These are phyloP conservation scores for Vicia villosa DNA, from an alignment of 306 rosid species.

Conservation along the genomic window DNA sequence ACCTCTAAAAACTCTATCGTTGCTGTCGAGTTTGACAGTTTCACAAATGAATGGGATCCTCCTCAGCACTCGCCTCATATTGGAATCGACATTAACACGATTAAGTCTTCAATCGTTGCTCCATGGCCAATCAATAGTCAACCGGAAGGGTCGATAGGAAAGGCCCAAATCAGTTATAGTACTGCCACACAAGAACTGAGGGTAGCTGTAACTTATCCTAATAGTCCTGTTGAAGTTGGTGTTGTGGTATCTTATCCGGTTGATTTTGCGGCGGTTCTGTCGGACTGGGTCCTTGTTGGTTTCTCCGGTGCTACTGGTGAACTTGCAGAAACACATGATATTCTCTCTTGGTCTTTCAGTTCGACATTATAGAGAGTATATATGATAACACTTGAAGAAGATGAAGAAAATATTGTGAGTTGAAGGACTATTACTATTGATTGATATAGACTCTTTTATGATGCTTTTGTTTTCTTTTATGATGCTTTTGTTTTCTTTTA, in stretches of 20 bases:
- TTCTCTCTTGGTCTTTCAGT: slow-evolving; percentile 40
- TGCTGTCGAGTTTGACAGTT: slow-evolving; percentile 49
- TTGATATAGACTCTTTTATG: too few species aligned
- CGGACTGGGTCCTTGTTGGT: slow-evolving; percentile 28
- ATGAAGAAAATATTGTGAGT: too few species aligned
- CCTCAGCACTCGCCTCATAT: slow-evolving; percentile 26
- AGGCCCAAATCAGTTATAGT: slow-evolving; percentile 33
- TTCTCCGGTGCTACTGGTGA: slow-evolving; percentile 42
- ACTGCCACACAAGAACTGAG: background rate
- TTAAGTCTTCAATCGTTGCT: slow-evolving; percentile 22
- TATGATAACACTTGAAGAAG: too few species aligned
- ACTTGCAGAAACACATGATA: slow-evolving; percentile 38
- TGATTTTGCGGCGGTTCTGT: slow-evolving; percentile 10
- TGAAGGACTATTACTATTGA: too few species aligned
- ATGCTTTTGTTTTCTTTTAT: too few species aligned
- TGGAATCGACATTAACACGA: slow-evolving; percentile 45
- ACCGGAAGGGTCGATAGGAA: slow-evolving; percentile 16
- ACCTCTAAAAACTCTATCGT: slow-evolving; percentile 6
- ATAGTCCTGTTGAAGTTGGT: background rate
- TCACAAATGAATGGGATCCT: slow-evolving; percentile 36
- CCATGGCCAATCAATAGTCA: slow-evolving; percentile 26
- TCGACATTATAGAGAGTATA: slow-evolving; percentile 24
- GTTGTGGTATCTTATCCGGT: background rate
- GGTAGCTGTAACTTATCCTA: slow-evolving; percentile 24
- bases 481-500: too few species aligned